These are phyloP conservation scores for Phyllostachys edulis DNA, from an alignment of 176 grass and related monocot species.

Conservation along the genomic window DNA sequence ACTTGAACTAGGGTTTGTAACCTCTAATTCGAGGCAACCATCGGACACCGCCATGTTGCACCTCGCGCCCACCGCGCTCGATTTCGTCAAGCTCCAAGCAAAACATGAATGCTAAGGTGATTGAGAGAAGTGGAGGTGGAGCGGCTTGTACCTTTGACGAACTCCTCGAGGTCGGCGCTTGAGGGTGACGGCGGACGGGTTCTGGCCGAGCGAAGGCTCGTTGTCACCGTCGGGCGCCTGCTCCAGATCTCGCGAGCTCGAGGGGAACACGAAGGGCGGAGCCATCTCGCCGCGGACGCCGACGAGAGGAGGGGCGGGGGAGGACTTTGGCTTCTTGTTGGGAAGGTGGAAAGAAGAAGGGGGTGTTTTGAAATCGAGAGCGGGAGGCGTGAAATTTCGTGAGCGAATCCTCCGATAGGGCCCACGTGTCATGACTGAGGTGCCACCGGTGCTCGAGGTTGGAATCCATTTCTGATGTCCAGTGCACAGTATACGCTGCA, in stretches of 20 bases:
- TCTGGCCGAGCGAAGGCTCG: slow-evolving; percentile 62
- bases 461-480: neutral
- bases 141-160: slow-evolving; percentile 74
- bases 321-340: neutral
- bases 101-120: neutral
- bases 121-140: neutral
- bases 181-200: no score
- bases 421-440: neutral
- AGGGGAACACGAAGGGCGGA: slow-evolving; percentile 73
- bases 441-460: neutral
- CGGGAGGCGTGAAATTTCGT: slow-evolving; percentile 41
- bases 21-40: neutral
- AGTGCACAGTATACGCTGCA: no score
- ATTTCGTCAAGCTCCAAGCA: neutral
- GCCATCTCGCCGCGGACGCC: slow-evolving; percentile 47
- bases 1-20: neutral
- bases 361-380: slow-evolving; percentile 42
- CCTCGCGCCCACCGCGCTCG: neutral
- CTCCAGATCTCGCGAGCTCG: slow-evolving; percentile 71
- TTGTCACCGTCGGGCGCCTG: slow-evolving; percentile 32
- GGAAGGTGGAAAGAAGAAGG: neutral
- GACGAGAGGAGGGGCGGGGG: slow-evolving; percentile 1
- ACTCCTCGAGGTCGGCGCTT: slow-evolving; percentile 84
- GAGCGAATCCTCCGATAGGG: neutral
- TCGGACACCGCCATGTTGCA: neutral